These are phyloP conservation scores for Cadophora luteo-olivacea DNA, from an alignment of 2,329 filamentous ascomycete species.

Conservation along the genomic window DNA sequence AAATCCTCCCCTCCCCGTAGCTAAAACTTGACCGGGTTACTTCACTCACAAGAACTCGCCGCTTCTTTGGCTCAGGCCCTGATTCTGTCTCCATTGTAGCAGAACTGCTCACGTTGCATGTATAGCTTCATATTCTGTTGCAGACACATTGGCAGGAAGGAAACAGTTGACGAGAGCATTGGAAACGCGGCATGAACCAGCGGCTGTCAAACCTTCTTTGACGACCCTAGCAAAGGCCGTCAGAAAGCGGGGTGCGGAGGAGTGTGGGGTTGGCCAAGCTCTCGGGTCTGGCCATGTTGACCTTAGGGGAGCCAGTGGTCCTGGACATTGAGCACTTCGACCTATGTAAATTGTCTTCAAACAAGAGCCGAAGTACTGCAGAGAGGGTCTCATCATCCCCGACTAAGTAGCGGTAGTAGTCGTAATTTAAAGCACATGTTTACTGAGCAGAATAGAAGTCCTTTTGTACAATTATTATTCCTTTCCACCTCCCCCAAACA, in stretches of 20 bases:
- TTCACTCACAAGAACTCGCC: conserved; percentile 25
- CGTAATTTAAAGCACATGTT: neutral
- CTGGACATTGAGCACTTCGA: no score
- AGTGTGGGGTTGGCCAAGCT: conserved; percentile 11
- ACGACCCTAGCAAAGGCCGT: conserved; percentile 1
- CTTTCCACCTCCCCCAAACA: conserved; percentile 15
- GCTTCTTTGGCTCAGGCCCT: conserved; percentile 18
- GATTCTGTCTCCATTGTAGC: neutral
- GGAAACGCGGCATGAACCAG: neutral
- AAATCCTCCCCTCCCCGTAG: neutral
- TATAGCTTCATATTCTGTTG: neutral
- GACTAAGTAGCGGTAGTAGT: no score
- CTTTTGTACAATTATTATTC: conserved; percentile 30
- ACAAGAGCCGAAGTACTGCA: no score
- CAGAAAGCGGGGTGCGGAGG: conserved; percentile 9
- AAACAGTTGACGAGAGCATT: neutral
- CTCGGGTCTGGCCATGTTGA: neutral
- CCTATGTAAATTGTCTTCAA: no score
- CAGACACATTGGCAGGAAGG: neutral
- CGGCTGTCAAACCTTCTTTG: no score
- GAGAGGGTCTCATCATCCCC: no score
- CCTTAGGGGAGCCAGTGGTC: neutral
- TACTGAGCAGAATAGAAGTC: neutral
- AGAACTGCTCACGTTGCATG: neutral
- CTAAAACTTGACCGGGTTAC: neutral